Evolutionary conservation across 1,284 basidiomycete genomes (phyloP), one percentile per base, ranked within the genome.

Genomic region (Naganishia albida): DNA sequence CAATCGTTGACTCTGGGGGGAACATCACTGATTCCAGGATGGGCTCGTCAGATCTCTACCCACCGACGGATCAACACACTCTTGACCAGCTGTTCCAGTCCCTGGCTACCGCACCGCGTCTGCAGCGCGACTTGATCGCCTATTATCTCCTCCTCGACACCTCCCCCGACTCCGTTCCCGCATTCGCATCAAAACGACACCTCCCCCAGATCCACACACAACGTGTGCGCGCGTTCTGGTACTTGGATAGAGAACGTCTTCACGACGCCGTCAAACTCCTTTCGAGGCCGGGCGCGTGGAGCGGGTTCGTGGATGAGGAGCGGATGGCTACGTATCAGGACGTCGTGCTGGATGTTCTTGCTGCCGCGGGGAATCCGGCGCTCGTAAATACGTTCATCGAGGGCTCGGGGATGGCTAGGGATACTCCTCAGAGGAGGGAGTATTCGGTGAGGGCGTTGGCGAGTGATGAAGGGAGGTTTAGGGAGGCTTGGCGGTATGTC

Each of bases 141-240:
- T 64, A 55, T 42, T 65, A 65, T 26, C 49, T 65, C n/a, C 18
- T 65, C 23, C 57, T 65, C 46, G 63, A 65, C 34, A 46, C 48
- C 6, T 4, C 4, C 34, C 20, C 20, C 2, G 44, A 38, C 10
- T 50, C 34, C 18, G n/a, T 26, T 26, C 12, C 23, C 8, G 23
- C 56, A 1, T 65, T 54, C 10, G 57, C 51, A 2, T 28, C 16
- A 16, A 43, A 42, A 15, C 40, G 55, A 1, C 49, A 50, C 28
- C 42, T 65, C 26, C 13, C 16, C 8, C 56, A 38, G n/a, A 28
- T 20, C 16, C 39, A 44, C 7, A 39, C 50, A 2, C 13, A 20
- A 12, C 40, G 56, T 2, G 40, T 65, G 18, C 25, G 53, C 42
- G 64, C 50, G 12, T 60, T 59, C 43, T 62, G 64, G 57, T 26